phyloP scores from a whole-genome alignment of 2,329 filamentous ascomycete species.

The Xylaria sp. region DNA sequence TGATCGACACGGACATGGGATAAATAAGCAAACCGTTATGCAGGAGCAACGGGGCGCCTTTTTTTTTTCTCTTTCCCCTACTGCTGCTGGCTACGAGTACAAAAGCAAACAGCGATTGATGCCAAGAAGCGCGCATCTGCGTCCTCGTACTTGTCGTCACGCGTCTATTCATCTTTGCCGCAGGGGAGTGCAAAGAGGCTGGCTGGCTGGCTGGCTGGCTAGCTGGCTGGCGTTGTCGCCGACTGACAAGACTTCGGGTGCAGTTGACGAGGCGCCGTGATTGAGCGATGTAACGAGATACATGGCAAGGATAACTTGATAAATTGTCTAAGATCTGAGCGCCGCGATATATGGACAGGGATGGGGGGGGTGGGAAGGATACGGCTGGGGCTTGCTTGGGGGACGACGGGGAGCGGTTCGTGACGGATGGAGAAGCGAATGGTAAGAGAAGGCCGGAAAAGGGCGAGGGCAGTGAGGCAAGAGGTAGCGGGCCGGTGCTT shows the following conservation, averaged over 20 bases:
- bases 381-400: not conserved
- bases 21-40: slow-evolving; percentile 19
- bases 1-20: slow-evolving; percentile 27
- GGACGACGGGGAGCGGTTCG: slow-evolving; percentile 12
- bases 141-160: not conserved
- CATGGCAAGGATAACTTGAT: not conserved
- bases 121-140: not conserved
- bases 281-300: slow-evolving; percentile 3
- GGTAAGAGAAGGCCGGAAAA: slow-evolving; percentile 2
- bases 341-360: slow-evolving; percentile 7
- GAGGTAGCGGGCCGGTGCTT: slow-evolving; percentile 16
- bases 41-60: not conserved
- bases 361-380: not conserved
- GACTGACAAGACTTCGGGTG: not conserved
- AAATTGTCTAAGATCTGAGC: slow-evolving; percentile 20
- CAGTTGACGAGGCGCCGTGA: not conserved
- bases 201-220: no score
- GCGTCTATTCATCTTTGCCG: not conserved
- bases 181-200: not conserved
- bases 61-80: no score
- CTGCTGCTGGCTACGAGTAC: not conserved
- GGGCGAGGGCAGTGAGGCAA: slow-evolving; percentile 10
- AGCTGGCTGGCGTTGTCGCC: not conserved
- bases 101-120: not conserved
- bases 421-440: slow-evolving; percentile 4